Base-by-base conservation (phyloP, 2,329 filamentous ascomycete species). In the Aspergillus glaucus region DNA sequence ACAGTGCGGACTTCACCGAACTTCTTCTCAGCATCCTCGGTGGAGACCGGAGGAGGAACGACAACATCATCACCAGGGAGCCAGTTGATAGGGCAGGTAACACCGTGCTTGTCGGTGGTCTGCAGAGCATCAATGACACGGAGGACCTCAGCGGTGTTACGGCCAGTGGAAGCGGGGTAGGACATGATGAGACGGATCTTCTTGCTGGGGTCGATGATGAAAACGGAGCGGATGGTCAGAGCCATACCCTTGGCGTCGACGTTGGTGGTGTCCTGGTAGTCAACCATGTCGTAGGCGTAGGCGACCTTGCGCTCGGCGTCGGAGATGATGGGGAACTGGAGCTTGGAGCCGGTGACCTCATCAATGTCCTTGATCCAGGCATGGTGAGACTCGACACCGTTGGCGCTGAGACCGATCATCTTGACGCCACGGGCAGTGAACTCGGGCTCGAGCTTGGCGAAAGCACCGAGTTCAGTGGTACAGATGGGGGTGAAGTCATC, bases 171-270 rank as follows among this genome's bases (percentile, higher is more conserved):
- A 55, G 91, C 91, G 43, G 91, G 91, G 79, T 95, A 96, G 67
- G 88, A 85, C 77, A 95, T 88, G 68, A 90, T 94, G 68, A 91
- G 82, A 62, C 91, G 86, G 74, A 95, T 93, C 71, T 86, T 92
- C 84, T 95, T 95, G 74, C 81, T 85, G 57, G 91, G 90, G 76
- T 96, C 90, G 69, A 96, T 94, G 75, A 95, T 79, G 79, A 94
- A 96, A 67, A 96, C 91, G 60, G 87, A 89, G 64, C 91, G 88
- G 75, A 96, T 95, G 62, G 91, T 95, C 74, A 95, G 93, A 51
- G 90, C 89, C 61, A 92, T 87, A 60, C 61, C 86, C 80, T 89
- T 88, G 64, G 80, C 71, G 70, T 89, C 86, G 50, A 90, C 85
- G 74, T 90, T 91, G 76, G 85, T 88, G 62, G 84, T 81, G 70